These are phyloP conservation scores for Phialocephala sp. DNA, from an alignment of 2,329 filamentous ascomycete genomes.

Conservation along the genomic window DNA sequence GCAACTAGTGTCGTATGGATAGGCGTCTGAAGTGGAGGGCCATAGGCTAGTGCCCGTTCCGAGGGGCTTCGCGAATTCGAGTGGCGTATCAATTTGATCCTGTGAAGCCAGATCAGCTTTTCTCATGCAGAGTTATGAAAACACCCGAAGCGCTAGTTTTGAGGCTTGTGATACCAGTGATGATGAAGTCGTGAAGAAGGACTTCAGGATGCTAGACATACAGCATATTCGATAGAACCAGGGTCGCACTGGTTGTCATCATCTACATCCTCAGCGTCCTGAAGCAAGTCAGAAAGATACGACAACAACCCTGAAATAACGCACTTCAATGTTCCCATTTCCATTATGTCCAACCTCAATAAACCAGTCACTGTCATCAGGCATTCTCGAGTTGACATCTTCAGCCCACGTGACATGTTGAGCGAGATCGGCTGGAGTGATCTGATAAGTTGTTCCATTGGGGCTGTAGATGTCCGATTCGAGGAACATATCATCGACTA, in stretches of 20 bases:
- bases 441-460: conserved; percentile 54
- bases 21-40: conserved; percentile 44
- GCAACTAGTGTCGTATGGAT: conserved; percentile 46
- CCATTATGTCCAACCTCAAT: conserved; percentile 62
- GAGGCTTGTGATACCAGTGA: background rate
- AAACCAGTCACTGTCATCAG: conserved; percentile 56
- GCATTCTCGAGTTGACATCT: conserved; percentile 53
- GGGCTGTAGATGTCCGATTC: conserved; percentile 56
- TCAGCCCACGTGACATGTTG: conserved; percentile 51
- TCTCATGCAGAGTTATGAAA: background rate
- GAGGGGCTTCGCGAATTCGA: conserved; percentile 53
- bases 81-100: conserved; percentile 50
- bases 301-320: background rate
- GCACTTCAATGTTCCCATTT: conserved; percentile 55
- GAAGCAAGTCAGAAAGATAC: background rate
- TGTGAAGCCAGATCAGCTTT: background rate
- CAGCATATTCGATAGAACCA: conserved; percentile 51
- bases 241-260: conserved; percentile 30
- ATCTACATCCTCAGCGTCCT: conserved; percentile 3
- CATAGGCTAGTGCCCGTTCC: conserved; percentile 57
- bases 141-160: background rate
- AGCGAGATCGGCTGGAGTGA: conserved; percentile 53
- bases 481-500: conserved; percentile 67
- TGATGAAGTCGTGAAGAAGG: background rate
- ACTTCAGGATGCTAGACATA: background rate